Conservation (phyloP, 331 rosid genomes). For the Telfairia occidentalis region DNA sequence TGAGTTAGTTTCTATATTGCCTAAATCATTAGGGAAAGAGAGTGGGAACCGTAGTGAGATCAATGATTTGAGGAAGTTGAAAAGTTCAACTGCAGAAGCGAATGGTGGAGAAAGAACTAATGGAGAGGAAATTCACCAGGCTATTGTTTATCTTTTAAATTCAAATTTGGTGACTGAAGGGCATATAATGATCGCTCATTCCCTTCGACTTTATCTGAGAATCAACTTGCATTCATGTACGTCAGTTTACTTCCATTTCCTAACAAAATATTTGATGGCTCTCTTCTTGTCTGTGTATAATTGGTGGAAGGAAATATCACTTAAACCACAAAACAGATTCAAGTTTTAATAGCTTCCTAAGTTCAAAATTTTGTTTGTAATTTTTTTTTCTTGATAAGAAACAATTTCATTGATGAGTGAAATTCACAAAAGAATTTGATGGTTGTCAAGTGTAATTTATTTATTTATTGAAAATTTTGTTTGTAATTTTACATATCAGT, state of each 20-base stretch:
- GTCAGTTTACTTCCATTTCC: constrained; percentile 24
- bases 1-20: constrained; percentile 51
- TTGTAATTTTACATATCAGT: constrained; percentile 21
- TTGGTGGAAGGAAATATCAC: background rate
- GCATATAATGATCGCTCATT: constrained; percentile 68
- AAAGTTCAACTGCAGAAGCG: constrained; percentile 32
- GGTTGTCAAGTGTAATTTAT: too few relatives aligned
- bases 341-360: background rate
- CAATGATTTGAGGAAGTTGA: constrained; percentile 37
- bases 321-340: background rate
- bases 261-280: constrained; percentile 10
- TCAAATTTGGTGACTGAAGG: constrained; percentile 83
- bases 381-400: too few relatives aligned
- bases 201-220: constrained; percentile 72
- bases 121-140: constrained; percentile 33
- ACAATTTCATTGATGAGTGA: too few relatives aligned
- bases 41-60: constrained; percentile 28
- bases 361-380: background rate
- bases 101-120: constrained; percentile 31
- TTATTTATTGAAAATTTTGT: background rate
- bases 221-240: constrained; percentile 76
- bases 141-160: constrained; percentile 48
- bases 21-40: constrained; percentile 41
- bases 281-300: constrained; percentile 9
- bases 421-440: too few relatives aligned